Percentiles rank a stretch among this genome's conserved stretches.
Evolutionary conservation across 164 flowering plant species (phyloP).

Genomic region (Paratinospora sagittata): DNA sequence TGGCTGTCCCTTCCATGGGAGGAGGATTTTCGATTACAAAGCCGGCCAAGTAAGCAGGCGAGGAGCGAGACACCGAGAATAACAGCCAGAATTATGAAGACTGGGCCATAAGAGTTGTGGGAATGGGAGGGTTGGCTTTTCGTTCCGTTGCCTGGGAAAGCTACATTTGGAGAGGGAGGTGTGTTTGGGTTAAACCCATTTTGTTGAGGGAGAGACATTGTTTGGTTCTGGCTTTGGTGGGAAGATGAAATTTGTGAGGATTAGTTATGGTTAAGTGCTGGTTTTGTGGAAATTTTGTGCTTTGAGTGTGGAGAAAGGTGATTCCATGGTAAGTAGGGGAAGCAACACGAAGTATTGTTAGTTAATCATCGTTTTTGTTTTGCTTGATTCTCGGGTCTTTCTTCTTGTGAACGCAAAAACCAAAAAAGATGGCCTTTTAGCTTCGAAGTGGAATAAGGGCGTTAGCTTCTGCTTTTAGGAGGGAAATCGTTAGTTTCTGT

Average conservation of each 20-base stretch:
- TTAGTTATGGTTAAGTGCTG: neutral
- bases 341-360: neutral
- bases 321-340: slow-evolving; percentile 1
- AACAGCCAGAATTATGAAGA: slow-evolving; percentile 61
- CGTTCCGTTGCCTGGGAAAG: slow-evolving; percentile 11
- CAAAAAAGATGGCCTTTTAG: too few species aligned
- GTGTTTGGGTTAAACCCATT: neutral
- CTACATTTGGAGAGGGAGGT: neutral
- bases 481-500: too few species aligned
- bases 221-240: neutral
- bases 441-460: too few species aligned
- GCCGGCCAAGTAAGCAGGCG: slow-evolving; percentile 60
- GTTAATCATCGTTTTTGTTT: neutral
- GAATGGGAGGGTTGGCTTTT: slow-evolving; percentile 26
- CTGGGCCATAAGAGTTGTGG: slow-evolving; percentile 62
- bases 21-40: slow-evolving; percentile 33
- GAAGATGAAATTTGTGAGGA: neutral
- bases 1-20: slow-evolving; percentile 8
- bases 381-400: neutral
- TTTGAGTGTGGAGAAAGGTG: slow-evolving; percentile 12
- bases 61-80: slow-evolving; percentile 53
- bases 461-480: too few species aligned
- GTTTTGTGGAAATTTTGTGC: slow-evolving; percentile 1
- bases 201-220: slow-evolving; percentile 1
- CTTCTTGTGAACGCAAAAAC: too few species aligned